phyloP scores from a whole-genome alignment of 768 basidiomycete species.

The Lactarius deliciosus region DNA sequence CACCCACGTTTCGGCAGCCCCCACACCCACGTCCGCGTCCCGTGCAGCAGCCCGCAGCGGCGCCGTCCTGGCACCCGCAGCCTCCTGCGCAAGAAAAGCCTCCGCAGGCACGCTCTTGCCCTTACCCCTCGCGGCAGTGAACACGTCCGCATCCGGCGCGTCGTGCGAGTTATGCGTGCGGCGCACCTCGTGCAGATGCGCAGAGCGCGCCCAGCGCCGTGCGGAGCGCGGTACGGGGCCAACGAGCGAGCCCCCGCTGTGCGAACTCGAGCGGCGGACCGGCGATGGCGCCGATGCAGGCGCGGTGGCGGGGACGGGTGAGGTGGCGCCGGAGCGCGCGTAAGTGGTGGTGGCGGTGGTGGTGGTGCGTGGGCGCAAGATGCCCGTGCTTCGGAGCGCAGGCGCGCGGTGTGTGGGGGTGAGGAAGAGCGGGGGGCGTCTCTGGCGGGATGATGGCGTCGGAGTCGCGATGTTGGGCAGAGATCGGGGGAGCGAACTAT shows the following conservation, averaged over 20 bases:
- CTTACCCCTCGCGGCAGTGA: neutral
- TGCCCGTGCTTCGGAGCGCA: slow-evolving; percentile 7
- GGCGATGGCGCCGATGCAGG: slow-evolving; percentile 29
- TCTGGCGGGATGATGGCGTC: slow-evolving; percentile 7
- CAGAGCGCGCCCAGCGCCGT: slow-evolving; percentile 60
- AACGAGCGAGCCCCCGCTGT: slow-evolving; percentile 34
- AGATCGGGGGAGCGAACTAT: neutral
- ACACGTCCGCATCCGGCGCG: neutral
- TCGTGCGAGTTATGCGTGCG: neutral
- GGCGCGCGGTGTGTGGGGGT: slow-evolving; percentile 17
- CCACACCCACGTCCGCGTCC: neutral
- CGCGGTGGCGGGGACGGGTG: slow-evolving; percentile 21
- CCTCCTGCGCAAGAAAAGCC: too few relatives aligned
- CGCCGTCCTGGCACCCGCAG: neutral
- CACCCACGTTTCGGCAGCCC: slow-evolving; percentile 24
- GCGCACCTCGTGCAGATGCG: slow-evolving; percentile 68
- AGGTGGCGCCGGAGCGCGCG: neutral
- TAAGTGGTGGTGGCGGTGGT: neutral
- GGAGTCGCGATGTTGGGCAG: slow-evolving; percentile 3
- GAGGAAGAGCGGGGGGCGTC: slow-evolving; percentile 1
- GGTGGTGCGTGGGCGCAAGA: neutral
- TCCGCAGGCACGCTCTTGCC: slow-evolving; percentile 1
- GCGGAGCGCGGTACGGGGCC: slow-evolving; percentile 46
- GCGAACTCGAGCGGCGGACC: slow-evolving; percentile 51
- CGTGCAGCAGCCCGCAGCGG: too few relatives aligned